Evolutionary conservation across 208 protist genomes (phyloP).

Genomic region (Leishmania martiniquensis): DNA sequence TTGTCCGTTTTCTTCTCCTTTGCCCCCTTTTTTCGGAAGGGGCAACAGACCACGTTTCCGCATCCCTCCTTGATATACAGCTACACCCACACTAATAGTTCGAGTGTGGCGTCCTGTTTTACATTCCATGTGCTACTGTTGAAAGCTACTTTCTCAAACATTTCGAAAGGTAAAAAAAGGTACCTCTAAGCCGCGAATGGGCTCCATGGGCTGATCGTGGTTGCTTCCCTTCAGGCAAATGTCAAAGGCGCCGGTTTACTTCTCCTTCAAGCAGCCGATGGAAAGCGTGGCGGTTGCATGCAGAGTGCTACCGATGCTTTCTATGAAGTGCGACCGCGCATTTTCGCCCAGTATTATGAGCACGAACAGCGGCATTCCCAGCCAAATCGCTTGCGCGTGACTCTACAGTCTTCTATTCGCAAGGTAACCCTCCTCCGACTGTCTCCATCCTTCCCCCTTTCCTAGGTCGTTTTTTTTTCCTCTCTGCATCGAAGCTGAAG

Average conservation of each 20-base stretch:
- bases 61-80: constrained; percentile 15
- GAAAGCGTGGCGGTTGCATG: not conserved
- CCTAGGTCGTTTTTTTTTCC: not conserved
- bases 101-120: constrained; percentile 2
- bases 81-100: constrained; percentile 6
- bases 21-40: not conserved
- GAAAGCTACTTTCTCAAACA: constrained; percentile 7
- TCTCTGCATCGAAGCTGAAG: not conserved
- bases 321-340: not conserved
- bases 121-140: constrained; percentile 5
- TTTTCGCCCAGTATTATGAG: not conserved
- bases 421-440: not conserved
- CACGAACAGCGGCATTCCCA: not conserved
- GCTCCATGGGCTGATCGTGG: not conserved
- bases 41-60: not conserved
- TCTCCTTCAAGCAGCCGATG: not conserved
- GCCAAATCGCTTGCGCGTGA: not conserved
- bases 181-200: not conserved
- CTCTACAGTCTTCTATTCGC: not conserved
- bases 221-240: not conserved
- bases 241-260: not conserved
- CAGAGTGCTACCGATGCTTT: not conserved
- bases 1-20: constrained; percentile 1
- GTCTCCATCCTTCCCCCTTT: not conserved
- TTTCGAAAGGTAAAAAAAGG: not conserved